Conservation (phyloP, 768 basidiomycete species). For the Rossbeevera mucosa region DNA sequence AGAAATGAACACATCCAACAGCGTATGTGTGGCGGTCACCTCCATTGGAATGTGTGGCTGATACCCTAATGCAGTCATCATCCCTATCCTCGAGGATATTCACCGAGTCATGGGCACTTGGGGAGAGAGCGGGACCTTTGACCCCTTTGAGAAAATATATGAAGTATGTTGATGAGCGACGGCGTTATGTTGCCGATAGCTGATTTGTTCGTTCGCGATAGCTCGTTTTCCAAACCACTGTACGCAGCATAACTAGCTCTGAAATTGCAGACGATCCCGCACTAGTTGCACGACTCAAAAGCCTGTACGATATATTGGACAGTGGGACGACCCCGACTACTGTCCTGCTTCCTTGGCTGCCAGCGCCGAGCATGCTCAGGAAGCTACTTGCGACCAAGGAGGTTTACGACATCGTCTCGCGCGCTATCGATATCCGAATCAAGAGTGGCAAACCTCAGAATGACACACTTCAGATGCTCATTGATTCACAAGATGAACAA, state of each 20-base stretch:
- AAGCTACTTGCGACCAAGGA: conserved; percentile 71
- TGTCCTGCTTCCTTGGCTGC: conserved; percentile 73
- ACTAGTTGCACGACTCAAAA: conserved; percentile 57
- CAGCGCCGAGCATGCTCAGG: conserved; percentile 64
- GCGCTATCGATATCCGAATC: conserved; percentile 53
- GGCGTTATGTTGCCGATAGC: not conserved
- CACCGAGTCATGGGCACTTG: conserved; percentile 57
- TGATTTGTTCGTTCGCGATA: conserved; percentile 18
- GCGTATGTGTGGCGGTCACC: conserved; percentile 42
- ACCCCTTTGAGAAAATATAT: conserved; percentile 69
- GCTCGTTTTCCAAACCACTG: conserved; percentile 71
- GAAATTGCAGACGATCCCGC: conserved; percentile 67
- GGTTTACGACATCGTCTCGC: conserved; percentile 65
- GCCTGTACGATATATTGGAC: conserved; percentile 65
- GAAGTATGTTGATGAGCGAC: conserved; percentile 41
- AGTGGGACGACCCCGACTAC: conserved; percentile 67
- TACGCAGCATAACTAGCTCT: conserved; percentile 59
- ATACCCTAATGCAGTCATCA: conserved; percentile 49
- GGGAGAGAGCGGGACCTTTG: conserved; percentile 59
- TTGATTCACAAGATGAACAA: conserved; percentile 67
- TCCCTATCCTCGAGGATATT: conserved; percentile 60
- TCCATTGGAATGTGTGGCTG: conserved; percentile 4
- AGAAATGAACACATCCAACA: conserved; percentile 55
- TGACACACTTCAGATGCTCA: conserved; percentile 70
- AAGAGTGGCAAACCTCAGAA: conserved; percentile 52